Percentiles rank a stretch among this genome's conserved stretches.
phyloP scores from a whole-genome alignment of 2,329 filamentous ascomycete species.

The Biscogniauxia marginata region DNA sequence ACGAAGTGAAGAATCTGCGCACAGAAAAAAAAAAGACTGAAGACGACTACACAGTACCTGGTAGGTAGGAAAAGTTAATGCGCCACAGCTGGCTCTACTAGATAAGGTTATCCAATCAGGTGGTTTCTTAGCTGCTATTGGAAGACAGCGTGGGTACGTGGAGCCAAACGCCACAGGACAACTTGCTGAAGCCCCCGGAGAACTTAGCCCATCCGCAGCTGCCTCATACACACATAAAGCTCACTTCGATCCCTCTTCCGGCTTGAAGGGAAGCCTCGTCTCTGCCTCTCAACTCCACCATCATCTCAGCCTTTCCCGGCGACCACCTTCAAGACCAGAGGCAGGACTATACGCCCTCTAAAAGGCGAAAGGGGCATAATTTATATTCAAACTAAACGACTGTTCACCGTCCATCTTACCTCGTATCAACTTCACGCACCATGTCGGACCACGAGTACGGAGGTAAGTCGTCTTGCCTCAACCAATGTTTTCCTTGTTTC shows the following conservation, averaged over 20 bases:
- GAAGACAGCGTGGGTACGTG: background rate
- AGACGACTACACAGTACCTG: background rate
- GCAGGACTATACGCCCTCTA: background rate
- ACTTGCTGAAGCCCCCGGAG: background rate
- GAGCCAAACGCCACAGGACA: background rate
- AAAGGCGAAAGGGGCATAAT: background rate
- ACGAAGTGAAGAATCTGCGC: slow-evolving; percentile 2
- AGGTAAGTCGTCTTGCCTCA: slow-evolving; percentile 43
- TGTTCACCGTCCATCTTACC: background rate
- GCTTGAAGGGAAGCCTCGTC: background rate
- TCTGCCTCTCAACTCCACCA: background rate
- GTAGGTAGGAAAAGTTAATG: background rate
- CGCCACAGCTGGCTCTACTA: slow-evolving; percentile 11
- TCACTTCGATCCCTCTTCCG: background rate
- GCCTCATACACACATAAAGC: background rate
- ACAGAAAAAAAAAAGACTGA: slow-evolving; percentile 7
- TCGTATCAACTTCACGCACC: slow-evolving; percentile 18
- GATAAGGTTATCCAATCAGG: too few relatives aligned
- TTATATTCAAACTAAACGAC: background rate
- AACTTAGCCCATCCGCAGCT: background rate
- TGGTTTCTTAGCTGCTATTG: background rate
- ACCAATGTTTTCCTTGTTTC: background rate
- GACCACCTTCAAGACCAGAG: background rate
- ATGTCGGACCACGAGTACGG: slow-evolving; percentile 69
- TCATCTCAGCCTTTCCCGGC: background rate